Conservation (phyloP, 192 early-diverging fungal species). For the Backusella mclennaniae region DNA sequence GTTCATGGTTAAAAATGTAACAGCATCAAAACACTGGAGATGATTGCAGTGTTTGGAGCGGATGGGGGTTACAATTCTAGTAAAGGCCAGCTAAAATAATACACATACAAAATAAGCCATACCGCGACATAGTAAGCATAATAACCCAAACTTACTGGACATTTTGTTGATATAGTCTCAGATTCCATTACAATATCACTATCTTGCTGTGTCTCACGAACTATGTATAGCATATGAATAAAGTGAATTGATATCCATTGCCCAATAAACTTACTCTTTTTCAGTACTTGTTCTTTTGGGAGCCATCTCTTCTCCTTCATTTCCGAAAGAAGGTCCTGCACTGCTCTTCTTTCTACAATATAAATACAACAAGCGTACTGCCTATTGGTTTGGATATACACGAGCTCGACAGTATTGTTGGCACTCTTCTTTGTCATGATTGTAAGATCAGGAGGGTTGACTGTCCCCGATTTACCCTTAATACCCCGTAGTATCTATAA, state of each 20-base stretch:
- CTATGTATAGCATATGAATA: slow-evolving; percentile 10
- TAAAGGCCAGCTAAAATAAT: slow-evolving; percentile 48
- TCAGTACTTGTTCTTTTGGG: slow-evolving; percentile 46
- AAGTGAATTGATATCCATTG: neutral
- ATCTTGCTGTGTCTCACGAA: slow-evolving; percentile 48
- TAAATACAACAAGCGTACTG: slow-evolving; percentile 41
- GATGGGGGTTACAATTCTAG: slow-evolving; percentile 62
- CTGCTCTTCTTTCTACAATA: slow-evolving; percentile 42
- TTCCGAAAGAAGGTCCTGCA: slow-evolving; percentile 40
- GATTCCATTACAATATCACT: slow-evolving; percentile 64
- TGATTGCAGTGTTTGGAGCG: slow-evolving; percentile 67
- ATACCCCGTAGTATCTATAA: slow-evolving; percentile 48
- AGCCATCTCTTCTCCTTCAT: slow-evolving; percentile 41
- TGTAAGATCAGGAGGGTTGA: slow-evolving; percentile 57
- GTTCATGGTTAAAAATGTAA: slow-evolving; percentile 71
- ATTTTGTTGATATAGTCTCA: slow-evolving; percentile 68
- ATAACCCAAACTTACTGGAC: slow-evolving; percentile 55
- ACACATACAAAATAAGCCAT: too few species aligned
- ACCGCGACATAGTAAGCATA: too few species aligned
- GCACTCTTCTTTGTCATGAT: slow-evolving; percentile 17
- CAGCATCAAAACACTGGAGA: slow-evolving; percentile 83
- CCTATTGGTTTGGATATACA: slow-evolving; percentile 19
- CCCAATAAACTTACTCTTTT: slow-evolving; percentile 34
- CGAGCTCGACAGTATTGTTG: neutral
- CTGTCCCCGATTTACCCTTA: slow-evolving; percentile 58